Evolutionary conservation across 2,329 filamentous ascomycete species (phyloP).

Genomic region (Colletotrichum melonis): DNA sequence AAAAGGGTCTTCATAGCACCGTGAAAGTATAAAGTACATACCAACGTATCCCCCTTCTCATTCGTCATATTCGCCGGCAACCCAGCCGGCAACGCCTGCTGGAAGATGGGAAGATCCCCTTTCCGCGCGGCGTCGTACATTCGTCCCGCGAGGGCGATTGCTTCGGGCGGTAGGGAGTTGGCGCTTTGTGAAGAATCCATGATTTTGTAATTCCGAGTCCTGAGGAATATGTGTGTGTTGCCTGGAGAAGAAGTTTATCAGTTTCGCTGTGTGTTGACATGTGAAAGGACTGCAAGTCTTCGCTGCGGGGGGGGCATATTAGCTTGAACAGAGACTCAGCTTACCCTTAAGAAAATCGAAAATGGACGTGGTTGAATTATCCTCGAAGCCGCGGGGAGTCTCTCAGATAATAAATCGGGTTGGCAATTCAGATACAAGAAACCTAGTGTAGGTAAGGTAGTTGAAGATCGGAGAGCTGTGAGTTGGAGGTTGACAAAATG

Average conservation of each 20-base stretch:
- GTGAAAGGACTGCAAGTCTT: background rate
- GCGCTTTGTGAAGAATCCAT: conserved; percentile 12
- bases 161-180: conserved; percentile 66
- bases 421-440: background rate
- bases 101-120: conserved; percentile 68
- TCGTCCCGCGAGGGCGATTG: conserved; percentile 72
- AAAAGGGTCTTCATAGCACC: no score
- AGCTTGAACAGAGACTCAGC: background rate
- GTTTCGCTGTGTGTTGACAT: background rate
- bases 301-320: background rate
- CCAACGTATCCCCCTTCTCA: conserved; percentile 77
- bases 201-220: no score
- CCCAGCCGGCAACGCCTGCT: conserved; percentile 72
- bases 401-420: background rate
- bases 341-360: background rate
- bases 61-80: conserved; percentile 78
- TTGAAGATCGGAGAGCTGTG: background rate
- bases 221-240: no score
- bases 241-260: background rate
- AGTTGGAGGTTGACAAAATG: background rate
- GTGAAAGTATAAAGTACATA: conserved; percentile 44
- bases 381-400: background rate
- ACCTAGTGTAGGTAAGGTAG: background rate
- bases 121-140: conserved; percentile 75
- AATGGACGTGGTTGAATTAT: background rate